phyloP scores from a whole-genome alignment of 192 early-diverging fungal species.

The Pilaira anomala region DNA sequence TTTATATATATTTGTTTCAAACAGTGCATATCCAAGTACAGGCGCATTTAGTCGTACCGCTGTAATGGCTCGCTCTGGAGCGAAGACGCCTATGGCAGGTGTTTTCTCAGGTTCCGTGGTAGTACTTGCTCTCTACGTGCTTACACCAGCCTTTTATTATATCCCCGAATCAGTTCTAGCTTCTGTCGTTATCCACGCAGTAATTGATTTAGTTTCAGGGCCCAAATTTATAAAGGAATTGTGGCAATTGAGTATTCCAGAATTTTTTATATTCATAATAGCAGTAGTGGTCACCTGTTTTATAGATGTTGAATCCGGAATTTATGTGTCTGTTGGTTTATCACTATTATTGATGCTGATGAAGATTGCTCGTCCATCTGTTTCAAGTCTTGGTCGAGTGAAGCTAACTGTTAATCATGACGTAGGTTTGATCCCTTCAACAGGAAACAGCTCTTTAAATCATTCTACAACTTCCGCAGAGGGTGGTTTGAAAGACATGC shows the following conservation, averaged over 20 bases:
- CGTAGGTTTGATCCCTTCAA: too few species aligned
- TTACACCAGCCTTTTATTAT: conserved; percentile 81
- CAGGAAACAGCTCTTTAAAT: too few species aligned
- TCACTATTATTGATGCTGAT: conserved; percentile 70
- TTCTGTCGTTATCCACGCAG: conserved; percentile 72
- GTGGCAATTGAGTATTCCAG: conserved; percentile 49
- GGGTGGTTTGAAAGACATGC: conserved; percentile 1
- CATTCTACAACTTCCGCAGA: neutral
- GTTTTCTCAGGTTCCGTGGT: conserved; percentile 72
- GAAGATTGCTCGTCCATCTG: conserved; percentile 67
- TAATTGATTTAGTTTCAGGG: conserved; percentile 68
- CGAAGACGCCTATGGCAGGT: conserved; percentile 71
- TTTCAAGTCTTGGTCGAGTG: conserved; percentile 43
- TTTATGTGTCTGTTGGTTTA: conserved; percentile 71
- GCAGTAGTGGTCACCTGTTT: conserved; percentile 60
- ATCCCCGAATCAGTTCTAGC: conserved; percentile 76
- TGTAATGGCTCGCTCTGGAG: conserved; percentile 79
- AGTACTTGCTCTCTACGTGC: conserved; percentile 66
- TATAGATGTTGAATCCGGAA: conserved; percentile 58
- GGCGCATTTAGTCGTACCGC: conserved; percentile 92
- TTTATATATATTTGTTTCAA: neutral
- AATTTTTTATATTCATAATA: conserved; percentile 47
- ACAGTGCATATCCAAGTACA: conserved; percentile 81
- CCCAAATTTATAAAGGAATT: conserved; percentile 54
- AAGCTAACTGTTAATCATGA: too few species aligned